Evolutionary conservation across 228 moss, liverwort and hornwort genomes (phyloP).

Genomic region (Sphagnum magellanicum): DNA sequence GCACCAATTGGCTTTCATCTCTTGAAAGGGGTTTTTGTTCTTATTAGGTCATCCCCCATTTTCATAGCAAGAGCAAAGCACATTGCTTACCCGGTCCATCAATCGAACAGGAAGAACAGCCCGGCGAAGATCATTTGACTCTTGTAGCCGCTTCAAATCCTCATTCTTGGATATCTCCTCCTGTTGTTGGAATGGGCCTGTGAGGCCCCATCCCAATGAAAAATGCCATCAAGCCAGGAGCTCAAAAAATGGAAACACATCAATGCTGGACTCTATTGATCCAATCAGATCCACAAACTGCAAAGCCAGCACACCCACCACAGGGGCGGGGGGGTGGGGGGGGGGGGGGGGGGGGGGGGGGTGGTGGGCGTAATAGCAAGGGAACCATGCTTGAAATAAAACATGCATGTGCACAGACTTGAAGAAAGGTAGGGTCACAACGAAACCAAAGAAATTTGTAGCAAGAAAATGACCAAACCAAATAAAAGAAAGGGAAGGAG

Average conservation of each 20-base stretch:
- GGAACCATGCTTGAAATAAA: too few relatives aligned
- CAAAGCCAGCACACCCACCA: too few relatives aligned
- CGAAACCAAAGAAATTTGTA: not conserved
- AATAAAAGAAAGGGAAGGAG: not conserved
- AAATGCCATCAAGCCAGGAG: not conserved
- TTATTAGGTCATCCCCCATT: too few relatives aligned
- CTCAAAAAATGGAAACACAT: not conserved
- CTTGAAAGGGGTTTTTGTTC: too few relatives aligned
- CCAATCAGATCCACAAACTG: too few relatives aligned
- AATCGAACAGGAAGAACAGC: conserved; percentile 59
- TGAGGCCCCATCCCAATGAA: not conserved
- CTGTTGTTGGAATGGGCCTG: not conserved
- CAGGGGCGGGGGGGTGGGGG: too few relatives aligned
- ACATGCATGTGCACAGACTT: too few relatives aligned
- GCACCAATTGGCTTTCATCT: not conserved
- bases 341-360: too few relatives aligned
- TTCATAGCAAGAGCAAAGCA: too few relatives aligned
- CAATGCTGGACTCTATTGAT: not conserved
- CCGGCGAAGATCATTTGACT: conserved; percentile 53
- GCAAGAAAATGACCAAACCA: not conserved
- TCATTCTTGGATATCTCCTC: conserved; percentile 20
- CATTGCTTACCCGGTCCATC: conserved; percentile 47
- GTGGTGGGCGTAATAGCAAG: too few relatives aligned
- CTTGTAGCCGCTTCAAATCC: conserved; percentile 55
- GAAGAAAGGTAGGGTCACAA: too few relatives aligned